Evolutionary conservation across 805 yeast genomes (phyloP).

Genomic region (Schizosaccharomyces japonicus): DNA sequence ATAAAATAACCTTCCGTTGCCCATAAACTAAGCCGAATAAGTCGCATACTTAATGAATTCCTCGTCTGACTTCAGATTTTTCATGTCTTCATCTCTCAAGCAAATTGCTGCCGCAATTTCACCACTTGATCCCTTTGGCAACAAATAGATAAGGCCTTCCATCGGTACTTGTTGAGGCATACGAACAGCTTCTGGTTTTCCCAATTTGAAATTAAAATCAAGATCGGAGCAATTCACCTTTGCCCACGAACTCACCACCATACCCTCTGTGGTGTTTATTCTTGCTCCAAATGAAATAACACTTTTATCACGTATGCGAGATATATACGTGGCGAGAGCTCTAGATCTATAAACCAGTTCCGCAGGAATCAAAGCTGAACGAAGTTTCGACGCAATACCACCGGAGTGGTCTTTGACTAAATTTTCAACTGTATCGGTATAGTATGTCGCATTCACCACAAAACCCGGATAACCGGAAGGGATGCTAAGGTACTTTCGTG

Average conservation of each 20-base stretch:
- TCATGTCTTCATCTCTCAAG: slow-evolving; percentile 7
- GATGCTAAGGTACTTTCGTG: neutral
- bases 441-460: neutral
- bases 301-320: neutral
- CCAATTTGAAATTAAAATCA: slow-evolving; percentile 8
- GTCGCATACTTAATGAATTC: slow-evolving; percentile 6
- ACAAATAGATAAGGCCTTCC: slow-evolving; percentile 8
- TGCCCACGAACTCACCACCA: slow-evolving; percentile 9
- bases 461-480: neutral
- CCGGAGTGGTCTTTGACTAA: neutral
- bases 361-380: no score
- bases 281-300: neutral
- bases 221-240: slow-evolving; percentile 6
- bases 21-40: no score
- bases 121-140: slow-evolving; percentile 9
- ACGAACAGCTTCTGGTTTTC: slow-evolving; percentile 8
- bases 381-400: neutral
- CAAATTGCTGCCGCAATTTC: slow-evolving; percentile 7
- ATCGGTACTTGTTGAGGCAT: slow-evolving; percentile 8
- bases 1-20: no score
- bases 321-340: neutral
- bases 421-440: neutral
- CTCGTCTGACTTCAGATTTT: slow-evolving; percentile 2
- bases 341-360: neutral
- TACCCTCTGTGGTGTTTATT: neutral